Base-by-base conservation (phyloP, 108 stramenopile species). In the Skeletonema menzelii region DNA sequence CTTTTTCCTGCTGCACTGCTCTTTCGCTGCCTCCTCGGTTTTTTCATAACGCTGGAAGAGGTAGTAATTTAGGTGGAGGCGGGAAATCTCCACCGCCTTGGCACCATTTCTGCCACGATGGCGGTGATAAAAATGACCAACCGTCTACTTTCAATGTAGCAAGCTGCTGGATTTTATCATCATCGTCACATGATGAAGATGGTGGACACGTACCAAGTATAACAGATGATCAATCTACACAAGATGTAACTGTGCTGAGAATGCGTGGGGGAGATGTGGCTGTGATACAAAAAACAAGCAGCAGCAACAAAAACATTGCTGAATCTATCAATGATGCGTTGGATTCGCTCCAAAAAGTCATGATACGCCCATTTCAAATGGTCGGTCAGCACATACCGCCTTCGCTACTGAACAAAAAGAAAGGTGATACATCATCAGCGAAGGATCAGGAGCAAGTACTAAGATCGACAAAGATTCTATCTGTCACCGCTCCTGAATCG, bases 401-500 rank as follows among this genome's bases (percentile, higher is more conserved):
- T 57, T 30, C 35, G 12, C 35, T 37, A 11, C 35, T 56, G 31
- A 58, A 30, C 56, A 47, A 32, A 38, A 30, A 27, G 56, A 65
- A 59, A 37, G 31, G 10, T 26, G 46, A 19, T 19, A 47, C 17
- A 47, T 47, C 46, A 19, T 5, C 46, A 47, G 46, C 37, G 8
- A 58, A 55, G 44, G 37, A 71, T 19, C 59, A 66, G 60, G 53
- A 79, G 31, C 27, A 73, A 62, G 10, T 73, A 24, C 66, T 79
- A 0, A 65, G 71, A 59, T 68, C 71, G 8, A 79, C 78, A 17
- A 72, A 30, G 27, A 55, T 79, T 61, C 65, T 28, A 44, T 68
- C 62, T n/a, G 78, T 79, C n/a, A 60, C 67, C 46, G 79, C 82
- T 44, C 87, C 89, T n/a, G 83, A 81, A 27, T 79, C 85, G 24